A percentile compares a stretch with the other conserved stretches of the same genome.
phyloP scores from a whole-genome alignment of 345 rosid species.

The Pelargonium nanum region DNA sequence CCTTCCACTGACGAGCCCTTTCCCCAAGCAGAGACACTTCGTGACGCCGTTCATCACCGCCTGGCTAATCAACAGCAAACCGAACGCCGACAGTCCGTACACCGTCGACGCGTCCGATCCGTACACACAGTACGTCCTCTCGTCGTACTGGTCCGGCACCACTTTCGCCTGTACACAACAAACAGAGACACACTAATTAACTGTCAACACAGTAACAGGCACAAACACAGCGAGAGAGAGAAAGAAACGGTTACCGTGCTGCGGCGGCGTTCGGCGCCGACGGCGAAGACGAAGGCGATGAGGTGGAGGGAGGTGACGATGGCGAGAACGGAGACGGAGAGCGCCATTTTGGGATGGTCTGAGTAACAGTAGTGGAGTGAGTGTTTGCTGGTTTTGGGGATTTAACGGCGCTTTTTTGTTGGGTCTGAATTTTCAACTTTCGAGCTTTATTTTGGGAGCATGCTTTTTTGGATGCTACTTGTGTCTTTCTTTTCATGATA shows the following conservation, averaged over 20 bases:
- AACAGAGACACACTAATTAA: neutral
- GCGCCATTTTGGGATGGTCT: slow-evolving; percentile 32
- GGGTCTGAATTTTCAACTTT: too few relatives aligned
- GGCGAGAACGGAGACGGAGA: slow-evolving; percentile 53
- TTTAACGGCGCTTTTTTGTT: too few relatives aligned
- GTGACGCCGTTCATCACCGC: slow-evolving; percentile 61
- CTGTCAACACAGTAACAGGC: neutral
- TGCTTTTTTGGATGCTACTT: slow-evolving; percentile 6
- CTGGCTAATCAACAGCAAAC: slow-evolving; percentile 64
- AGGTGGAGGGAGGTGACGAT: slow-evolving; percentile 55
- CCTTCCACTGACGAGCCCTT: slow-evolving; percentile 57
- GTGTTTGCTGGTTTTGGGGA: too few relatives aligned
- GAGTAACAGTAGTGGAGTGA: too few relatives aligned
- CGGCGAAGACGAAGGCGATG: slow-evolving; percentile 83
- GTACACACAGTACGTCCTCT: slow-evolving; percentile 57
- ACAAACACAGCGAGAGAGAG: slow-evolving; percentile 2
- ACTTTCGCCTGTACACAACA: slow-evolving; percentile 38
- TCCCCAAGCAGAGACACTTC: slow-evolving; percentile 79
- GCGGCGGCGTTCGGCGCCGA: slow-evolving; percentile 96
- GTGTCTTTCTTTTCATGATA: too few relatives aligned
- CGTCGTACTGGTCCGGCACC: slow-evolving; percentile 71
- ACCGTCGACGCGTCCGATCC: slow-evolving; percentile 68
- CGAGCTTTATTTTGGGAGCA: neutral
- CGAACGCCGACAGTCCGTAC: slow-evolving; percentile 79
- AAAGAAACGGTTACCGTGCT: slow-evolving; percentile 43